Evolutionary conservation across 257 asterid species (phyloP).

Genomic region (Perilla frutescens): DNA sequence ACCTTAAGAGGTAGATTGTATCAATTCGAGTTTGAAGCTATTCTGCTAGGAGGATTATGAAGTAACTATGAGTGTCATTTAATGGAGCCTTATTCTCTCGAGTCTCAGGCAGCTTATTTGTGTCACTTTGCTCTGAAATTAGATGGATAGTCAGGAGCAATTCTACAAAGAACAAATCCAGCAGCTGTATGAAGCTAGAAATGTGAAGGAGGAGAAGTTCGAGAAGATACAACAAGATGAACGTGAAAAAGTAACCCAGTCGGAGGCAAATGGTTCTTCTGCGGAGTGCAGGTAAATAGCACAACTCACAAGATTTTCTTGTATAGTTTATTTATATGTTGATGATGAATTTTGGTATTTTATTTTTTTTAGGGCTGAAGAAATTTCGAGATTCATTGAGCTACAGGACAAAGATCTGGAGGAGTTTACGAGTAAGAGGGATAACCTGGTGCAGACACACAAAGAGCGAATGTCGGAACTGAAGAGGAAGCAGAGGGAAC

Average conservation of each 20-base stretch:
- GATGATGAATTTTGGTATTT: not conserved
- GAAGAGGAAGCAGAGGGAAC: conserved; percentile 36
- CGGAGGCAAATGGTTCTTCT: conserved; percentile 42
- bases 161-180: conserved; percentile 54
- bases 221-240: conserved; percentile 58
- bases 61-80: not conserved
- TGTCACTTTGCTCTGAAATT: conserved; percentile 29
- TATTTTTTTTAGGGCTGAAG: conserved; percentile 48
- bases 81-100: not conserved
- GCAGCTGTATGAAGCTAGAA: conserved; percentile 50
- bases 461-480: conserved; percentile 44
- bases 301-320: conserved; percentile 8
- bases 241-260: conserved; percentile 48
- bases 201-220: conserved; percentile 57
- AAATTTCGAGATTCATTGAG: conserved; percentile 41
- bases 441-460: conserved; percentile 44
- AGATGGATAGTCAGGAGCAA: conserved; percentile 79
- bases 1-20: too few relatives aligned
- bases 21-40: not conserved
- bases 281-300: conserved; percentile 49
- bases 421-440: conserved; percentile 44
- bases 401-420: conserved; percentile 52
- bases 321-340: not conserved
- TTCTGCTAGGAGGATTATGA: not conserved
- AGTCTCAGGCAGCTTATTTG: not conserved